Conservation (phyloP, 805 yeast species). For the Candida vaughaniae region DNA sequence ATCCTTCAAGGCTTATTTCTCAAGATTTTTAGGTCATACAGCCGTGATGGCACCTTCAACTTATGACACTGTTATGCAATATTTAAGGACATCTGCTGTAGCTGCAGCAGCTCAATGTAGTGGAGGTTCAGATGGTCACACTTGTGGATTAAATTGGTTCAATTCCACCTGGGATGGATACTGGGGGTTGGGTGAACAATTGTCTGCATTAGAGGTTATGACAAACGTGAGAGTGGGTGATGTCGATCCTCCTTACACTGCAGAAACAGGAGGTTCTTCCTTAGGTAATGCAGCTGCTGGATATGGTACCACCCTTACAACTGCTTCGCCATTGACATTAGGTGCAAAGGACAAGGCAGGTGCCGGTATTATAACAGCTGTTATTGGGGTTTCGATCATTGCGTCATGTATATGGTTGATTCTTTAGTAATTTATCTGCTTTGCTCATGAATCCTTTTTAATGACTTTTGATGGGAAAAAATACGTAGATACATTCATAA, state of each 20-base stretch:
- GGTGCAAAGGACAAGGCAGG: conserved; percentile 73
- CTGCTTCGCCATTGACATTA: conserved; percentile 41
- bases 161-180: conserved; percentile 53
- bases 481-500: too few species aligned
- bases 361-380: conserved; percentile 83
- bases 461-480: too few species aligned
- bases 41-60: conserved; percentile 68
- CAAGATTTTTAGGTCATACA: conserved; percentile 73
- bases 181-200: conserved; percentile 79
- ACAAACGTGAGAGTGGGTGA: conserved; percentile 42
- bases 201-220: conserved; percentile 67
- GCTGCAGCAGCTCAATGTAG: conserved; percentile 71
- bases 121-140: conserved; percentile 73
- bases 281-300: conserved; percentile 71
- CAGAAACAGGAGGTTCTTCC: conserved; percentile 67
- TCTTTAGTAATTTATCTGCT: conserved; percentile 6
- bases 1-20: conserved; percentile 83
- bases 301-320: conserved; percentile 37
- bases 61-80: conserved; percentile 42
- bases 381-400: conserved; percentile 48
- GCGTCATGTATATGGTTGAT: conserved; percentile 48
- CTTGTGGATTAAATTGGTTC: conserved; percentile 75
- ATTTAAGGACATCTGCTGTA: conserved; percentile 40
- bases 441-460: too few species aligned
- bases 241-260: conserved; percentile 61